Evolutionary conservation across 495 filamentous ascomycete species (phyloP).

Genomic region (Xylaria venustula): DNA sequence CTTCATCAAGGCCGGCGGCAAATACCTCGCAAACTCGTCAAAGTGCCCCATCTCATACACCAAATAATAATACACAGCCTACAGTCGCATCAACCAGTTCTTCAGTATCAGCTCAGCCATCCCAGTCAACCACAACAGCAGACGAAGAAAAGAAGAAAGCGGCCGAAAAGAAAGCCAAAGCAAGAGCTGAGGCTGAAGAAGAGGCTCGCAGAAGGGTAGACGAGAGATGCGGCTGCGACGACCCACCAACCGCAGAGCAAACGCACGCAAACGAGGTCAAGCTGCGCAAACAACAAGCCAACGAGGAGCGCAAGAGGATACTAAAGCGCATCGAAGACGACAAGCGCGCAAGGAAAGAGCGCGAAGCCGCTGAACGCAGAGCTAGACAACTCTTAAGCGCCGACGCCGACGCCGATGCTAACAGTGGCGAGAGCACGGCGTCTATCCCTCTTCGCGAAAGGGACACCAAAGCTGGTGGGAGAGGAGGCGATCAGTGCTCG

Average conservation of each 20-base stretch:
- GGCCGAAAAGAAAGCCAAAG: slow-evolving; percentile 33
- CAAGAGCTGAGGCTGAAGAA: slow-evolving; percentile 32
- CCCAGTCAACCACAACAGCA: slow-evolving; percentile 7
- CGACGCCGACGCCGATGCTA: background rate
- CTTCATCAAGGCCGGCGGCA: background rate
- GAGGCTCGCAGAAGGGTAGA: slow-evolving; percentile 28
- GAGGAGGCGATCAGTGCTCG: slow-evolving; percentile 48
- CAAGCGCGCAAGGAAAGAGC: slow-evolving; percentile 58
- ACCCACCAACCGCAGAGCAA: slow-evolving; percentile 17
- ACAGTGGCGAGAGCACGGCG: background rate
- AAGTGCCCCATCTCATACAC: background rate
- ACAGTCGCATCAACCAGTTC: background rate
- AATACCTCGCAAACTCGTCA: slow-evolving; percentile 9
- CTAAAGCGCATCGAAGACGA: slow-evolving; percentile 65
- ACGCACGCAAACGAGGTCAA: slow-evolving; percentile 49
- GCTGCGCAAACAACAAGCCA: slow-evolving; percentile 52
- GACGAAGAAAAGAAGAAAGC: slow-evolving; percentile 34
- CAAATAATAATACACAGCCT: slow-evolving; percentile 18
- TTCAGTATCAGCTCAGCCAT: background rate
- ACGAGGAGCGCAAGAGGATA: slow-evolving; percentile 60
- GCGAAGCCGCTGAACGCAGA: slow-evolving; percentile 49
- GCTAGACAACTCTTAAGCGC: slow-evolving; percentile 20
- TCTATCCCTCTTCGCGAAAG: slow-evolving; percentile 8
- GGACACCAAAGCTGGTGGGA: slow-evolving; percentile 12
- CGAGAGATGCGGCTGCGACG: slow-evolving; percentile 27